Evolutionary conservation across 1,284 basidiomycete genomes (phyloP).

Genomic region (Vanrija sp.): DNA sequence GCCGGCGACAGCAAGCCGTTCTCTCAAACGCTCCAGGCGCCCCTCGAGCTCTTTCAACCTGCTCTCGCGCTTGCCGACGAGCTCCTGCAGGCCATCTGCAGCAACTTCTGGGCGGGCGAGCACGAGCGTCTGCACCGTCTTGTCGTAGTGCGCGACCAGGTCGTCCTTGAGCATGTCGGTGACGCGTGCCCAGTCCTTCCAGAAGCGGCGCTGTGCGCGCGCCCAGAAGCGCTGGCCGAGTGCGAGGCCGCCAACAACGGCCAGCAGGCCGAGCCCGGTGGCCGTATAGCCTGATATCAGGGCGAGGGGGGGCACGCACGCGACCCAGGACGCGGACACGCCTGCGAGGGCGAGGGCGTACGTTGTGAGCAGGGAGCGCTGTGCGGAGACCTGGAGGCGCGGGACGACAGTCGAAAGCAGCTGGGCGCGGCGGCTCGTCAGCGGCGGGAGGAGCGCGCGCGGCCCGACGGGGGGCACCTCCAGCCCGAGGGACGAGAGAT

Average conservation of each 20-base stretch:
- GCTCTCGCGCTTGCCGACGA: constrained; percentile 47
- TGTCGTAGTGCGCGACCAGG: constrained; percentile 58
- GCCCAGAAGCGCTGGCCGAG: constrained; percentile 71
- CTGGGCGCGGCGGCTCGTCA: constrained; percentile 59
- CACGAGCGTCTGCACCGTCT: constrained; percentile 42
- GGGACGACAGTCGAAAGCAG: constrained; percentile 59
- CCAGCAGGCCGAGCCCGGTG: constrained; percentile 60
- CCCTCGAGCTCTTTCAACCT: constrained; percentile 55
- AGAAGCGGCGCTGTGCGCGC: constrained; percentile 65
- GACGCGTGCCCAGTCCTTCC: constrained; percentile 67
- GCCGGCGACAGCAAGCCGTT: too few species aligned
- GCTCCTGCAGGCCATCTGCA: constrained; percentile 52
- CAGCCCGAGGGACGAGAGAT: constrained; percentile 56
- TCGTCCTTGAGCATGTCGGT: constrained; percentile 68
- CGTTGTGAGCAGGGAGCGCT: constrained; percentile 58
- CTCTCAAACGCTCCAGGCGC: constrained; percentile 34
- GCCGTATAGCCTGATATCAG: constrained; percentile 52
- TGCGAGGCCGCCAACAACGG: constrained; percentile 56
- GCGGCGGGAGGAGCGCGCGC: constrained; percentile 56
- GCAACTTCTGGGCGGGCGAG: constrained; percentile 36
- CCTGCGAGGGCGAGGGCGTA: constrained; percentile 41
- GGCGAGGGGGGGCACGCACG: constrained; percentile 31
- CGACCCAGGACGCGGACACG: constrained; percentile 48
- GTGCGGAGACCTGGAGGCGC: constrained; percentile 63
- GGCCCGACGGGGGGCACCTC: constrained; percentile 55